Percentiles rank a stretch among this genome's conserved stretches.
Conservation (phyloP, 225 moss, liverwort and hornwort genomes). For the Asterella californica region DNA sequence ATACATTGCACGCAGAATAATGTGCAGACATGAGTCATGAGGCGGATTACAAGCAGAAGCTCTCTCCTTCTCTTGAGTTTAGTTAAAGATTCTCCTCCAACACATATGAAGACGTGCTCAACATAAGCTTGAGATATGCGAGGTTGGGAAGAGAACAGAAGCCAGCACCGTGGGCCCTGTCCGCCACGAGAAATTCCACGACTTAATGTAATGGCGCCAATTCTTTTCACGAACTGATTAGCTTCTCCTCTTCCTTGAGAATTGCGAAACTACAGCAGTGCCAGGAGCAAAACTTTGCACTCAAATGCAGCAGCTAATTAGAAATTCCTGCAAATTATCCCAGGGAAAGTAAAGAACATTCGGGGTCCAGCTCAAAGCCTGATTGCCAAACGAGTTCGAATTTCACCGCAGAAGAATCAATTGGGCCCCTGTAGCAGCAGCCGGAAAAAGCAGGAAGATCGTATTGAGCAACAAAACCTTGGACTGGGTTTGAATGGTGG, state of each 20-base stretch:
- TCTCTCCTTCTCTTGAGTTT: neutral
- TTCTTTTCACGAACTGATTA: neutral
- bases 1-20: conserved; percentile 30
- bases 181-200: neutral
- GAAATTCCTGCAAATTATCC: neutral
- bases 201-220: neutral
- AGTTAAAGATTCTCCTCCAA: neutral
- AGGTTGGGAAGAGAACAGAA: neutral
- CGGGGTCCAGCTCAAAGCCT: neutral
- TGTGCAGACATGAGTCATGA: neutral
- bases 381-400: neutral
- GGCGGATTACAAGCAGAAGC: neutral
- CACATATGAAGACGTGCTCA: neutral
- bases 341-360: neutral
- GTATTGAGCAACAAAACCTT: conserved; percentile 6
- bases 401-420: neutral
- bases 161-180: conserved; percentile 8
- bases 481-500: conserved; percentile 16
- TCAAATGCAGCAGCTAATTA: neutral
- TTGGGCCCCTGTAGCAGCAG: too few relatives aligned
- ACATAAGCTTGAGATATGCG: neutral
- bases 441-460: neutral
- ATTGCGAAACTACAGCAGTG: neutral
- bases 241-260: neutral
- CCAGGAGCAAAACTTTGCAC: neutral